Percentiles rank a stretch among this genome's conserved stretches.
Conservation (phyloP, 768 basidiomycete species). For the Mycena albidolilacea region DNA sequence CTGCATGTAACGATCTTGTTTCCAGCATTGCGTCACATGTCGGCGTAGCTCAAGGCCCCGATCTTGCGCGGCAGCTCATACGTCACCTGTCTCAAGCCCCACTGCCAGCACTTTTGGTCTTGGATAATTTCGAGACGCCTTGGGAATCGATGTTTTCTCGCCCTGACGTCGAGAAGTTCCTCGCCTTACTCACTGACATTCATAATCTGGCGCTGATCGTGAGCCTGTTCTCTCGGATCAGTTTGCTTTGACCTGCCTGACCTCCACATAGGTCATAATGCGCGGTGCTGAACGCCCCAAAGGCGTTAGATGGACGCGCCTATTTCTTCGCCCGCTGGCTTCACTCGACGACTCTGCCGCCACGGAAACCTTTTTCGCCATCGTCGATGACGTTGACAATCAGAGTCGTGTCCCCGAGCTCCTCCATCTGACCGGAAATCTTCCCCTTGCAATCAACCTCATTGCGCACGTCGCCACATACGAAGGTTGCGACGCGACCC, state of each 20-base stretch:
- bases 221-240: neutral
- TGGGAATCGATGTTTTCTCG: conserved; percentile 15
- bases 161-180: conserved; percentile 21
- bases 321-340: conserved; percentile 10
- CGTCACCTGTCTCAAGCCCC: neutral
- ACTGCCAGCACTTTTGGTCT: no score
- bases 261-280: conserved; percentile 11
- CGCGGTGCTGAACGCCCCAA: conserved; percentile 24
- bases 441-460: conserved; percentile 27
- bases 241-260: no score
- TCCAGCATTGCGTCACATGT: conserved; percentile 13
- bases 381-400: conserved; percentile 17
- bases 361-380: conserved; percentile 23
- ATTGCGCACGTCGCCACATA: conserved; percentile 16
- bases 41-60: neutral
- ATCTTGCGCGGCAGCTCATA: neutral
- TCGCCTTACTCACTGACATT: conserved; percentile 2
- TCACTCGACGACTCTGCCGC: conserved; percentile 14
- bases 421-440: conserved; percentile 14
- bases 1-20: conserved; percentile 4
- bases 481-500: conserved; percentile 14
- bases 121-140: conserved; percentile 16
- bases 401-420: neutral
- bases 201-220: conserved; percentile 14
- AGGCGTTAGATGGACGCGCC: conserved; percentile 18